Conservation (phyloP, 768 basidiomycete species). For the Mycena vitilis region DNA sequence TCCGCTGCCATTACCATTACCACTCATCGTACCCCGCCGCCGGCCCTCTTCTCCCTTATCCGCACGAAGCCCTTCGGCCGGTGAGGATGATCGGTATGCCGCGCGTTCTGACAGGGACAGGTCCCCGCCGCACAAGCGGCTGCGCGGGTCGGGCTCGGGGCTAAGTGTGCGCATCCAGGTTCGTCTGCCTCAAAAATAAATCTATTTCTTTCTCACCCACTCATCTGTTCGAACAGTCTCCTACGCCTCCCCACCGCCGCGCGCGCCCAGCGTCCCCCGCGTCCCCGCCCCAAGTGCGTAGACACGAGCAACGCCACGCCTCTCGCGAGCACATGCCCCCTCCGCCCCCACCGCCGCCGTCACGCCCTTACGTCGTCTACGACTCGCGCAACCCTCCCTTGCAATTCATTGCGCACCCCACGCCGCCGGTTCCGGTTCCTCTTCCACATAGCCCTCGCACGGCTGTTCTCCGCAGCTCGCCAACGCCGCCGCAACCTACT, state of each 20-base stretch:
- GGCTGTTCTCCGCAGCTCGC: background rate
- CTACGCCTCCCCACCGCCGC: slow-evolving; percentile 2
- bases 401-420: slow-evolving; percentile 29
- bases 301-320: slow-evolving; percentile 8
- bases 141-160: background rate
- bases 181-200: too few relatives aligned
- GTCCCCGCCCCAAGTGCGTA: background rate
- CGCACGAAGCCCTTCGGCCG: slow-evolving; percentile 1
- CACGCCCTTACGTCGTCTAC: background rate
- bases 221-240: background rate
- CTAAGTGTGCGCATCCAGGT: too few relatives aligned
- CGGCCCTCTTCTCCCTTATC: background rate
- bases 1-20: too few relatives aligned
- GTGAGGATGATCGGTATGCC: slow-evolving; percentile 1
- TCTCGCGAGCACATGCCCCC: slow-evolving; percentile 21
- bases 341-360: slow-evolving; percentile 6
- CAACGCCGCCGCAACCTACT: background rate
- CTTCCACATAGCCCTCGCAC: too few relatives aligned
- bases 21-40: slow-evolving; percentile 2
- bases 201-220: too few relatives aligned
- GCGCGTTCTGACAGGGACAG: background rate
- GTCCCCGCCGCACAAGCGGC: slow-evolving; percentile 28
- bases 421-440: background rate
- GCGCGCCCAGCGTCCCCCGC: background rate
- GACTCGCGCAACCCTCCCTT: slow-evolving; percentile 24